A percentile compares a stretch with the other conserved stretches of the same genome.
phyloP scores from a whole-genome alignment of 1,139 yeast genomes.

The Martiniozyma asiatica region DNA sequence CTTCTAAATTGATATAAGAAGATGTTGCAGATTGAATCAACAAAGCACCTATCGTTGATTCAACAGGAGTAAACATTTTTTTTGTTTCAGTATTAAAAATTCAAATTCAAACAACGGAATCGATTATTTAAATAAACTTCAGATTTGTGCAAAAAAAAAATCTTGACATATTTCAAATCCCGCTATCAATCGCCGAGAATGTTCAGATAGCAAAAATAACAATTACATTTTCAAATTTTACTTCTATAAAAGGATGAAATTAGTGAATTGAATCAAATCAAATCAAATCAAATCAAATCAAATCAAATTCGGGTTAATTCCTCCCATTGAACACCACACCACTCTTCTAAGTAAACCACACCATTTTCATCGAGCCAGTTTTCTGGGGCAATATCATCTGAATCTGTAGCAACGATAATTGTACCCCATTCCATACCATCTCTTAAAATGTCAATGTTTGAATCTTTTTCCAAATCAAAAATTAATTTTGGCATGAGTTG shows the following conservation, averaged over 20 bases:
- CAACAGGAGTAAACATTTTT: constrained; percentile 33
- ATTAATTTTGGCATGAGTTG: constrained; percentile 94
- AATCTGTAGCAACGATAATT: constrained; percentile 71
- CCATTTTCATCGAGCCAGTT: constrained; percentile 39
- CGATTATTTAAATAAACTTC: too few species aligned
- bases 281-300: too few species aligned
- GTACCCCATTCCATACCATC: constrained; percentile 99
- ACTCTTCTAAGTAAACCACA: constrained; percentile 81
- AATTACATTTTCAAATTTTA: too few species aligned
- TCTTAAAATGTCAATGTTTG: constrained; percentile 25
- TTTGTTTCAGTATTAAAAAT: too few species aligned
- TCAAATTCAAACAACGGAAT: too few species aligned
- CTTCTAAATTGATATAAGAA: constrained; percentile 25
- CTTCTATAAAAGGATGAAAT: too few species aligned
- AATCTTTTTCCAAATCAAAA: constrained; percentile 54
- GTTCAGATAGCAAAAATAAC: too few species aligned
- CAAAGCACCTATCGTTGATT: constrained; percentile 31
- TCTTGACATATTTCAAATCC: too few species aligned
- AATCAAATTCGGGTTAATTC: too few species aligned
- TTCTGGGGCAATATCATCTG: constrained; percentile 52
- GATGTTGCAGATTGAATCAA: constrained; percentile 33
- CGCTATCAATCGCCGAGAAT: too few species aligned
- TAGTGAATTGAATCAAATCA: too few species aligned
- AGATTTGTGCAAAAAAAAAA: too few species aligned
- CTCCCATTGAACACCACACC: constrained; percentile 97